Evolutionary conservation across 768 basidiomycete species (phyloP).

Genomic region (Phylloporus sp.): DNA sequence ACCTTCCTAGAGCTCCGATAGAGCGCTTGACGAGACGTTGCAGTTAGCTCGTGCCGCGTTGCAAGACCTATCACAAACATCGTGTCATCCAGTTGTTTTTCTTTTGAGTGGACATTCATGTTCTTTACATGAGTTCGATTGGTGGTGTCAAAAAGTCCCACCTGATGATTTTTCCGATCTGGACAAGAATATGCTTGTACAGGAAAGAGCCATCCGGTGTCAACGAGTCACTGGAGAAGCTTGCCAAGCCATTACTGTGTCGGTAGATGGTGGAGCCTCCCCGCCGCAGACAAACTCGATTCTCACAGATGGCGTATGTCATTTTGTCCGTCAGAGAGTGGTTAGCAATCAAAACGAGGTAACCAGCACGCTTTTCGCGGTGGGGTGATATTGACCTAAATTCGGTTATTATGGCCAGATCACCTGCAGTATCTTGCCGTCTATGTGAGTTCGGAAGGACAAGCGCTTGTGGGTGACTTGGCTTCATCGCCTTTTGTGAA

Average conservation of each 20-base stretch:
- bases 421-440: conserved; percentile 50
- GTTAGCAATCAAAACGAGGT: conserved; percentile 46
- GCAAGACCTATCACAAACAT: conserved; percentile 41
- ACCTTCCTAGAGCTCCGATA: conserved; percentile 16
- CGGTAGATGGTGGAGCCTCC: conserved; percentile 27
- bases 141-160: conserved; percentile 39
- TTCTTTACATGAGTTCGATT: conserved; percentile 25
- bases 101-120: conserved; percentile 22
- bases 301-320: conserved; percentile 29
- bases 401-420: conserved; percentile 35
- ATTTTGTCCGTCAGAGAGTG: conserved; percentile 53
- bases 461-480: conserved; percentile 42
- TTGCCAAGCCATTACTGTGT: conserved; percentile 50
- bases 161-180: conserved; percentile 51
- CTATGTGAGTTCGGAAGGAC: conserved; percentile 38
- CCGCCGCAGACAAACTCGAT: conserved; percentile 29
- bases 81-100: conserved; percentile 51
- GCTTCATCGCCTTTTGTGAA: conserved; percentile 22
- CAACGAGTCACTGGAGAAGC: conserved; percentile 58
- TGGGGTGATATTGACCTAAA: conserved; percentile 25
- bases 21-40: conserved; percentile 35
- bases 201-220: conserved; percentile 57
- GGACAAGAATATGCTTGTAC: conserved; percentile 64
- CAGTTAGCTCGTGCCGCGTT: conserved; percentile 46
- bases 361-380: conserved; percentile 26